Percentiles rank a stretch among this genome's conserved stretches.
phyloP scores from a whole-genome alignment of 345 rosid species.

The Melastoma malabathricum region DNA sequence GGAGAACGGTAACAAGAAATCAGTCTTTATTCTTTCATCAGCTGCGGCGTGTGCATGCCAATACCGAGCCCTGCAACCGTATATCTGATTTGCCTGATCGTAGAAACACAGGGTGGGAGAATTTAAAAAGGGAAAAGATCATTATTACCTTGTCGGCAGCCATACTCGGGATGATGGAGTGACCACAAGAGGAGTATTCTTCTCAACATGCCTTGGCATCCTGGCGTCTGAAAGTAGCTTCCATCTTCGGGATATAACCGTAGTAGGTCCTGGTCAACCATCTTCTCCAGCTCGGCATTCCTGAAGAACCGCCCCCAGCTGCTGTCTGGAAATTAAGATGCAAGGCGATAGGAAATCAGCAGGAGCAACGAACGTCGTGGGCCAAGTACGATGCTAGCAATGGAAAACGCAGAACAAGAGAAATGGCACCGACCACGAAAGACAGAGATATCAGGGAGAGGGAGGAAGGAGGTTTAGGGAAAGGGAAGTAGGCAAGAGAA shows the following conservation, averaged over 20 bases:
- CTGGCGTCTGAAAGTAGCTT: slow-evolving; percentile 87
- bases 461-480: not conserved
- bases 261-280: slow-evolving; percentile 83
- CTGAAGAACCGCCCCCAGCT: slow-evolving; percentile 92
- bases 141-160: slow-evolving; percentile 71
- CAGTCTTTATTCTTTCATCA: too few species aligned
- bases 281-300: slow-evolving; percentile 88
- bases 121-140: not conserved
- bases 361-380: too few species aligned
- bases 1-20: too few species aligned
- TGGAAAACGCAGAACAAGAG: too few species aligned
- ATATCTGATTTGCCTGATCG: too few species aligned
- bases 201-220: slow-evolving; percentile 93
- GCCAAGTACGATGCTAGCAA: too few species aligned
- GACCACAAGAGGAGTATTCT: slow-evolving; percentile 86
- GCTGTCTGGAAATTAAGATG: slow-evolving; percentile 44
- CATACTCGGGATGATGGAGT: slow-evolving; percentile 73
- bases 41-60: too few species aligned
- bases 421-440: too few species aligned
- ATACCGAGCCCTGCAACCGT: too few species aligned
- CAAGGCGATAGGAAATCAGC: not conserved
- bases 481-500: slow-evolving; percentile 3
- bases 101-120: not conserved
- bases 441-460: not conserved
- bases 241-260: slow-evolving; percentile 93